phyloP scores from a whole-genome alignment of 208 protist species.

The Wallacemonas rigidus region DNA sequence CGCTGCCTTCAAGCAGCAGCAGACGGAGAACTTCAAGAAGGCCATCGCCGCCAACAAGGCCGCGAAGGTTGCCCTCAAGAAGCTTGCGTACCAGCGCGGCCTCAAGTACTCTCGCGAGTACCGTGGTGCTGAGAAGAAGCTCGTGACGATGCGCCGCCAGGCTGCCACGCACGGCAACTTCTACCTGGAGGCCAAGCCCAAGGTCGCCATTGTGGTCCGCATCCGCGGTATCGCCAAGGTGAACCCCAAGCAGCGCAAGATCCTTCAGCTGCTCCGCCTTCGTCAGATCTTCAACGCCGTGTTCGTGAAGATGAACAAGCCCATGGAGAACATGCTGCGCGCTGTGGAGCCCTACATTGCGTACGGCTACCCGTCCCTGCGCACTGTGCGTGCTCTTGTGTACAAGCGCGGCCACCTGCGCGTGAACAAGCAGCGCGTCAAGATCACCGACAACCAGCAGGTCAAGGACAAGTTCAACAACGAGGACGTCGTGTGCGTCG shows the following conservation, averaged over 20 bases:
- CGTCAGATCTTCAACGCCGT: conserved; percentile 99
- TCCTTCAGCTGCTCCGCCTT: conserved; percentile 99
- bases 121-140: conserved; percentile 83
- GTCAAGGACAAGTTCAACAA: conserved; percentile 96
- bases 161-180: conserved; percentile 95
- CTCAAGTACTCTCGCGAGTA: conserved; percentile 97
- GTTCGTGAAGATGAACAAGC: conserved; percentile 99
- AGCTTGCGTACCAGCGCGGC: conserved; percentile 67
- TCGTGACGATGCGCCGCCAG: conserved; percentile 85
- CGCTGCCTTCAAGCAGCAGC: conserved; percentile 91
- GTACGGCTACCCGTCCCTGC: conserved; percentile 98
- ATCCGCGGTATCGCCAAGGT: conserved; percentile 99
- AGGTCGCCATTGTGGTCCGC: conserved; percentile 99
- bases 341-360: conserved; percentile 99
- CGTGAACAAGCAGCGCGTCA: conserved; percentile 97
- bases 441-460: conserved; percentile 96
- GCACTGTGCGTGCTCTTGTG: conserved; percentile 97
- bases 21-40: conserved; percentile 91
- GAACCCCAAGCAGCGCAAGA: conserved; percentile 97
- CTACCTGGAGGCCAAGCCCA: conserved; percentile 98
- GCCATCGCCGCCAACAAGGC: conserved; percentile 73
- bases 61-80: conserved; percentile 70
- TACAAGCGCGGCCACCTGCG: conserved; percentile 99
- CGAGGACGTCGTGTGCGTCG: conserved; percentile 96
- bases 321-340: conserved; percentile 99